Evolutionary conservation across 2,329 filamentous ascomycete species (phyloP).

Genomic region (Scedosporium dehoogii): DNA sequence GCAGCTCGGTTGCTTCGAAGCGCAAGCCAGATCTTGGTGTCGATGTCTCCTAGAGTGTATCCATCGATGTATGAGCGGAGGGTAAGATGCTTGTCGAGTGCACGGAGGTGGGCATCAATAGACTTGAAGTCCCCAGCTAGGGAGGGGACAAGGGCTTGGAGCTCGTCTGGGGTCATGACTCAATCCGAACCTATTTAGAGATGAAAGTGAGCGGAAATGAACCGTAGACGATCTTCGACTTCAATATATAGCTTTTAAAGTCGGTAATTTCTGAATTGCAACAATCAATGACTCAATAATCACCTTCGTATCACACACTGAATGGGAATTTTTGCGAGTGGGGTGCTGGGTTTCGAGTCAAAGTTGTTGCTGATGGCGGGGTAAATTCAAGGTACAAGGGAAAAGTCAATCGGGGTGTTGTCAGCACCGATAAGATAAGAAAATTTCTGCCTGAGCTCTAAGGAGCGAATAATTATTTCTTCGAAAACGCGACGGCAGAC

Average conservation of each 20-base stretch:
- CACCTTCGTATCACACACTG: not conserved
- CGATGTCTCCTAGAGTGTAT: constrained; percentile 65
- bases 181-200: not conserved
- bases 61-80: constrained; percentile 80
- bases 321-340: not conserved
- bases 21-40: constrained; percentile 74
- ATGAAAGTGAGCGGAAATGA: not conserved
- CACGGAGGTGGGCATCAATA: constrained; percentile 62
- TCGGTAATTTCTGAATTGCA: not conserved
- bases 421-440: constrained; percentile 6
- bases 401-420: constrained; percentile 1
- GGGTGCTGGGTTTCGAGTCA: not conserved
- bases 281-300: not conserved
- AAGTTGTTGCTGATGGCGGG: constrained; percentile 3
- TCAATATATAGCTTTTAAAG: not conserved
- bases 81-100: constrained; percentile 78
- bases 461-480: constrained; percentile 2
- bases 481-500: constrained; percentile 3
- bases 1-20: constrained; percentile 80
- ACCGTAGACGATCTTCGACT: not conserved
- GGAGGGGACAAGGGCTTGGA: constrained; percentile 38
- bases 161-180: constrained; percentile 45
- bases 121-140: constrained; percentile 67
- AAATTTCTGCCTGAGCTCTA: not conserved
- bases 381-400: not conserved